Evolutionary conservation across 805 yeast species (phyloP), one percentile per base, ranked within the genome.

Genomic region (Candida caryicola): DNA sequence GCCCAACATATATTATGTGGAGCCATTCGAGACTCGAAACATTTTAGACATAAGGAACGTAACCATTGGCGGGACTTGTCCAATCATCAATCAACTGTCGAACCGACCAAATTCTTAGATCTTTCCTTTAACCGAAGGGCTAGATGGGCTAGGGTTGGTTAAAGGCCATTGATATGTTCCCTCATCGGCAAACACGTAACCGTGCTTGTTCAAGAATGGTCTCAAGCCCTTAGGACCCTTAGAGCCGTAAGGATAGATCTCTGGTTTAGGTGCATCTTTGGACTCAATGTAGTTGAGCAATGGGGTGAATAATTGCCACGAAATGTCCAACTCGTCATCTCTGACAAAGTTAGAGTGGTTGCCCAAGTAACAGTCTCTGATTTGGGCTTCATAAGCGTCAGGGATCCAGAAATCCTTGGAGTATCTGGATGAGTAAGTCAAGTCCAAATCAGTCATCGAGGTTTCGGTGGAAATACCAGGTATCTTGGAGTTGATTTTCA

Each of bases 261-360:
- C 75, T 35, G 93, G 90, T 14, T 62, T 52, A 41, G 93, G 91
- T 36, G 79, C 83, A 37, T 79, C 65, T 34, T 77, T 72, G 33
- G 81, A 73, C 66, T 91, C 98, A 41, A 93, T 71, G 62, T 77
- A 73, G 45, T 93, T 71, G 58, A 93, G 76, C 50, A 93, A 71
- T 13, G 98, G 98, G 14, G 98, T 93, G 73, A 91, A 93, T 42
- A 93, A 70, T 51, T 74, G 75, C 99, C 99, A 93, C 44, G 95
- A 83, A 42, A 83, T 81, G 40, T 90, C 97, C 58, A 93, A 77
- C 71, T 93, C 99, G 61, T 93, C 99, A 60, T 91, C 97, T 69
- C 99, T 83, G 23, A 93, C 98, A 60, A 93, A 93, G 71, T 91
- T 91, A 36, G 98, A 85, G 68, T 93, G 99, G 65, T 90, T 95